Evolutionary conservation across 2,329 filamentous ascomycete genomes (phyloP), one percentile per base, ranked within the genome.

Genomic region (Pseudopithomyces chartarum): DNA sequence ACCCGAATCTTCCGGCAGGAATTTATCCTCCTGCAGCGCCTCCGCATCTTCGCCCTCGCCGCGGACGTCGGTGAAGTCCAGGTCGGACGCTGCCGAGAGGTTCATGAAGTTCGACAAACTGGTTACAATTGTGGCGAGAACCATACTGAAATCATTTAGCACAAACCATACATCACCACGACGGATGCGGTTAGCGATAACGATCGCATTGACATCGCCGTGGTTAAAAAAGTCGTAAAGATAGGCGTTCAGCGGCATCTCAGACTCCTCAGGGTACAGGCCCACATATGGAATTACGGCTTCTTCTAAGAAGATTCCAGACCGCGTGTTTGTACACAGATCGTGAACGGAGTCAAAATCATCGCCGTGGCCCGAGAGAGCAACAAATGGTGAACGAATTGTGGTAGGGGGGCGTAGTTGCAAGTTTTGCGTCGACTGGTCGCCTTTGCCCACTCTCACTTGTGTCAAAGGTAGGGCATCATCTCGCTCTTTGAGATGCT

Each of bases 201-300:
- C 83, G 2, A 93, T 76, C 0, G 85, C 82, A 1, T 79, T 69
- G 20, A 87, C 71, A 66, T 88, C 85, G 3, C 89, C 90, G 64
- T 93, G 87, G 73, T 86, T 90, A 80, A 85, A 92, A 74, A 92
- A 94, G 71, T 93, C 89, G 57, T 88, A 86, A 0, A 93, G 76
- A 66, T 90, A 90, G 0, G 87, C 86, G 61, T 91, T 91, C 57
- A 87, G 79, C 0, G 83, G 83, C 12, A 81, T 79, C 2, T 77
- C 69, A 5, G 75, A 70, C 52, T 88, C 84, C 23, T 86, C 77
- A 0, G 85, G 84, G 62, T 84, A 84, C 11, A 91, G 75, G 5
- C 82, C 81, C 4, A 92, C 80, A 68, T 89, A 85, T 0, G 90
- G 90, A 22, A 94, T 85, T 1, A 89, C 87, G 0, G 87, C 83